phyloP scores from a whole-genome alignment of 176 grass and related monocot genomes.

The Puya raimondii region DNA sequence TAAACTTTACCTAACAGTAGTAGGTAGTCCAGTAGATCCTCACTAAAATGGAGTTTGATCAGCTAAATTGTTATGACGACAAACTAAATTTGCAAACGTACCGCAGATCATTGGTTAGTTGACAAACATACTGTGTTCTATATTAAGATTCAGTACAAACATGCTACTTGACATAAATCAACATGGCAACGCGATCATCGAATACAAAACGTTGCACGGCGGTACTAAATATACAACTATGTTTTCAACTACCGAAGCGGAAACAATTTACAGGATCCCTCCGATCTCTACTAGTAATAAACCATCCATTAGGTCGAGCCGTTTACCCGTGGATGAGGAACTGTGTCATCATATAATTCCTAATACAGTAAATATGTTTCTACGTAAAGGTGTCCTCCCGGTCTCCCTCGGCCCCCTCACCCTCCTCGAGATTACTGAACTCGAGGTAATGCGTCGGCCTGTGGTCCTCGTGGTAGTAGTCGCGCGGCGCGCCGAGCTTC shows the following conservation, averaged over 20 bases:
- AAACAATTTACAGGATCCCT: neutral
- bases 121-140: neutral
- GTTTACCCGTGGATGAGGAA: neutral
- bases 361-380: neutral
- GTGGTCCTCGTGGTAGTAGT: slow-evolving; percentile 94
- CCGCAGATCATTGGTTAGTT: too few relatives aligned
- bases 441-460: slow-evolving; percentile 86
- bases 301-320: neutral
- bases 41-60: too few relatives aligned
- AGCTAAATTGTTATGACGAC: too few relatives aligned
- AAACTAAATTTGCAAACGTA: too few relatives aligned
- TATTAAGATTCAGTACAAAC: neutral
- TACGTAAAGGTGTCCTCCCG: slow-evolving; percentile 80
- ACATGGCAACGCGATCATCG: too few relatives aligned
- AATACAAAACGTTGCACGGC: neutral
- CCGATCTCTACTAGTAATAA: neutral
- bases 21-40: too few relatives aligned
- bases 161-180: too few relatives aligned
- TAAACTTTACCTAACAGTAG: too few relatives aligned
- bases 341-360: neutral
- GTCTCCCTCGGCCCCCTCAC: slow-evolving; percentile 58
- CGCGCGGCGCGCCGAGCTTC: slow-evolving; percentile 70
- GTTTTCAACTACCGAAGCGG: neutral
- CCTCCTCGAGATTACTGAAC: slow-evolving; percentile 90
- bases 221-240: neutral